Percentiles rank a stretch among this genome's conserved stretches.
These are phyloP conservation scores for Hylodesmum podocarpum DNA, from an alignment of 306 rosid genomes.

Conservation along the genomic window DNA sequence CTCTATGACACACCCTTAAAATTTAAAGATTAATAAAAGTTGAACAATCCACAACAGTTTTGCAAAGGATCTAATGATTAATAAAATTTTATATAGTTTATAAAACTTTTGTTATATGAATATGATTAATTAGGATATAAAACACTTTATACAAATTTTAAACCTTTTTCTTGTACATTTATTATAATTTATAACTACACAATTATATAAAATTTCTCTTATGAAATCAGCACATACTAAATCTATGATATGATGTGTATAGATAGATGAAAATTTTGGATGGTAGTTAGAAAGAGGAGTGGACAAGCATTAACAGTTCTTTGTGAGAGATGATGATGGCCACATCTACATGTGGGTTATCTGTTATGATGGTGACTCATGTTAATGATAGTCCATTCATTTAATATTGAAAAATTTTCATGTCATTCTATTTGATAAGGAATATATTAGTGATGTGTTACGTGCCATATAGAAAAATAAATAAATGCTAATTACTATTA, in stretches of 20 bases:
- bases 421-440: not conserved
- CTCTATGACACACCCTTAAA: too few relatives aligned
- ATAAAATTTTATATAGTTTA: too few relatives aligned
- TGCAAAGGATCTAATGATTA: too few relatives aligned
- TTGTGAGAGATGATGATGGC: slow-evolving; percentile 21
- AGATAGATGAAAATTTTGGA: not conserved
- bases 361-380: slow-evolving; percentile 52
- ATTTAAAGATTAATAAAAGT: too few relatives aligned
- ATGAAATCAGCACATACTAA: too few relatives aligned
- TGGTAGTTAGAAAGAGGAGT: slow-evolving; percentile 33
- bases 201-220: too few relatives aligned
- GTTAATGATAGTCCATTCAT: slow-evolving; percentile 39
- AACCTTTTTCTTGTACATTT: too few relatives aligned
- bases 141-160: too few relatives aligned
- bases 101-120: too few relatives aligned
- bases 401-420: not conserved
- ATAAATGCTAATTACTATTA: not conserved
- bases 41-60: too few relatives aligned
- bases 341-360: slow-evolving; percentile 49
- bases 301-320: slow-evolving; percentile 29
- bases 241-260: not conserved
- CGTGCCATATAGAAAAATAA: not conserved
- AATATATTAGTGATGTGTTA: not conserved
- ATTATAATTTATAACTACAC: too few relatives aligned
- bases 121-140: too few relatives aligned